Percentiles rank a stretch among this genome's conserved stretches.
phyloP scores from a whole-genome alignment of 2,329 filamentous ascomycete species.

The Apiospora pterosperma region DNA sequence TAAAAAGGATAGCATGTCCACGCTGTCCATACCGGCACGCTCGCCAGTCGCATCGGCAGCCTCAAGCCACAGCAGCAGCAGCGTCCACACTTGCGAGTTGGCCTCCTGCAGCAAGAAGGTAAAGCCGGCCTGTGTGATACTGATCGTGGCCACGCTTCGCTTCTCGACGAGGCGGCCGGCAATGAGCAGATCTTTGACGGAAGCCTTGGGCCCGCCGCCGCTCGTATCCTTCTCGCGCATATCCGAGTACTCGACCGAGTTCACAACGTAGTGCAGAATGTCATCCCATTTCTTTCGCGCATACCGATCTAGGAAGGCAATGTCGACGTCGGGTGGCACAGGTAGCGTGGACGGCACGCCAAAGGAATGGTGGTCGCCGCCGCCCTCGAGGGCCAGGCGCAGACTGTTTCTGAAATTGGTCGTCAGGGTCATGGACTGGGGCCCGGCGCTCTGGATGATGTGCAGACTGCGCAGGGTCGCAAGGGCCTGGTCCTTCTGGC shows the following conservation, averaged over 20 bases:
- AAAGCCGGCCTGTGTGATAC: constrained; percentile 90
- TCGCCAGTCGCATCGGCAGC: constrained; percentile 61
- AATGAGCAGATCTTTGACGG: constrained; percentile 81
- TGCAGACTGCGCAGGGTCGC: constrained; percentile 81
- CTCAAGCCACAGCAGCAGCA: constrained; percentile 90
- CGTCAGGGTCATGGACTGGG: constrained; percentile 72
- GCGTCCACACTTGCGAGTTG: constrained; percentile 95
- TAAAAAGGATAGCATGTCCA: constrained; percentile 93
- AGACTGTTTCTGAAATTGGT: constrained; percentile 81
- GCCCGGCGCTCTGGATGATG: constrained; percentile 69
- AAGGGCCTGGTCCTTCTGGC: constrained; percentile 80
- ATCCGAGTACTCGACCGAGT: constrained; percentile 57
- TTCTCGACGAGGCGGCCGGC: constrained; percentile 76
- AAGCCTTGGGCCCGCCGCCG: constrained; percentile 58
- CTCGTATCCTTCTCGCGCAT: constrained; percentile 37
- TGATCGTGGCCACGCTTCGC: constrained; percentile 43
- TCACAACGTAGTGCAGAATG: constrained; percentile 93
- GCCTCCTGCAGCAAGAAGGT: constrained; percentile 92
- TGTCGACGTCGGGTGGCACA: constrained; percentile 60
- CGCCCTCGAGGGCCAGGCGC: constrained; percentile 82
- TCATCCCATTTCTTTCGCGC: constrained; percentile 91
- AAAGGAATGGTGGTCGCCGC: constrained; percentile 82
- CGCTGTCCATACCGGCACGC: constrained; percentile 55
- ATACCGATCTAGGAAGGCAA: constrained; percentile 77
- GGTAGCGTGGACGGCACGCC: constrained; percentile 74